Conservation (phyloP, 257 asterid species). For the Solanum virginianum region DNA sequence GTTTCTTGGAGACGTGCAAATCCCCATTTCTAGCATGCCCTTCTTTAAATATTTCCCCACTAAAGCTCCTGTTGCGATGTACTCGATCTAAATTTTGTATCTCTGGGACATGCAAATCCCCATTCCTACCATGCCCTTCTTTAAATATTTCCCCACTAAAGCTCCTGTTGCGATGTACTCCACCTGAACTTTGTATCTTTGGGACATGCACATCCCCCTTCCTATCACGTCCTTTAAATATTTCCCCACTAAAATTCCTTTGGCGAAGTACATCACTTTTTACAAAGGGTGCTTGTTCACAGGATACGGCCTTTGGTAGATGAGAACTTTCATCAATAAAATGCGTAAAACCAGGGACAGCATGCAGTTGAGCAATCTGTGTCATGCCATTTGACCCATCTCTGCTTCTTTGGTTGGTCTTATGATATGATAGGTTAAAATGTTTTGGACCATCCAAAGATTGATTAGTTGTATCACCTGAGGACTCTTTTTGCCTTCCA, state of each 20-base stretch:
- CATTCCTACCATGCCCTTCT: slow-evolving; percentile 15
- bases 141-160: slow-evolving; percentile 40
- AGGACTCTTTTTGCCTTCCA: slow-evolving; percentile 16
- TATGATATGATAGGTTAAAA: slow-evolving; percentile 65
- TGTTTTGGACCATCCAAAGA: slow-evolving; percentile 38
- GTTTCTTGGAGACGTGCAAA: slow-evolving; percentile 5
- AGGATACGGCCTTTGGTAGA: slow-evolving; percentile 23
- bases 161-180: slow-evolving; percentile 31
- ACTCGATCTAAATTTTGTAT: slow-evolving; percentile 15
- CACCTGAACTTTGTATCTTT: slow-evolving; percentile 6
- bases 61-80: slow-evolving; percentile 33
- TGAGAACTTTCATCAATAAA: slow-evolving; percentile 43
- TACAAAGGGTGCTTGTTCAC: slow-evolving; percentile 20
- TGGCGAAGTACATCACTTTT: slow-evolving; percentile 39
- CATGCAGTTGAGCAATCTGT: slow-evolving; percentile 57
- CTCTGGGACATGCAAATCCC: slow-evolving; percentile 8
- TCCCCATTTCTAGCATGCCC: slow-evolving; percentile 10
- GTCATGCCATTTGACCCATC: slow-evolving; percentile 43
- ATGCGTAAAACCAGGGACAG: slow-evolving; percentile 63
- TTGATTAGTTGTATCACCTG: slow-evolving; percentile 38
- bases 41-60: slow-evolving; percentile 38
- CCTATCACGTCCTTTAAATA: slow-evolving; percentile 14
- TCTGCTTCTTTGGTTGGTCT: slow-evolving; percentile 27
- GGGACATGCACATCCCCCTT: slow-evolving; percentile 12
- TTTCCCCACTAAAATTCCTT: slow-evolving; percentile 36